These are phyloP conservation scores for Solanum acaule DNA, from an alignment of 257 asterid genomes.

Conservation along the genomic window DNA sequence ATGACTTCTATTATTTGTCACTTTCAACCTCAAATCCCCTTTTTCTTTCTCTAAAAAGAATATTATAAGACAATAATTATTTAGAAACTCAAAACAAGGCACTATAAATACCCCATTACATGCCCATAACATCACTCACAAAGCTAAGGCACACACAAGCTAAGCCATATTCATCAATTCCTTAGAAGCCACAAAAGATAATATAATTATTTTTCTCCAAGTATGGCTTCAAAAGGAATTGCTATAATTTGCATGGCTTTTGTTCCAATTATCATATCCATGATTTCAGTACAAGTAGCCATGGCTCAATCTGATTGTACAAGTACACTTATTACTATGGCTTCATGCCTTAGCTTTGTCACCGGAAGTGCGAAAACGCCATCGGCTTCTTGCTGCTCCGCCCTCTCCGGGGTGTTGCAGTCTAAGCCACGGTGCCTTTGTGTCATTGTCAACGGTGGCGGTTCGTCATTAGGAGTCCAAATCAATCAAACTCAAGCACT, in stretches of 20 bases:
- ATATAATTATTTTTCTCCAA: background rate
- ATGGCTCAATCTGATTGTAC: conserved; percentile 49
- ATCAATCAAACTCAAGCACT: conserved; percentile 57
- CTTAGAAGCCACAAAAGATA: background rate
- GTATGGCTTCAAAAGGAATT: conserved; percentile 40
- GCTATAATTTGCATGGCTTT: background rate
- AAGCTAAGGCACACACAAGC: background rate
- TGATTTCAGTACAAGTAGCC: conserved; percentile 2
- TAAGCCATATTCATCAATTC: background rate
- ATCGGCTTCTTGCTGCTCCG: conserved; percentile 45
- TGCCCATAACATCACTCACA: background rate
- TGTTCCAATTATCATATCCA: background rate
- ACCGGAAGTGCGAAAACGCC: conserved; percentile 42
- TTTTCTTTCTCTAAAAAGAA: background rate
- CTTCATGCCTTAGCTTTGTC: conserved; percentile 59
- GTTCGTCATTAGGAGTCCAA: conserved; percentile 33
- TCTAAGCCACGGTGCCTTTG: conserved; percentile 63
- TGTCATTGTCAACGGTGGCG: conserved; percentile 35
- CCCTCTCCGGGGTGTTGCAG: conserved; percentile 44
- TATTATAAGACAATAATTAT: background rate
- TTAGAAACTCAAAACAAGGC: background rate
- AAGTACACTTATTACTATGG: conserved; percentile 43
- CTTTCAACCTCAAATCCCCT: background rate
- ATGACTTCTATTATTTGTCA: background rate
- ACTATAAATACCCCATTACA: background rate